Evolutionary conservation across 768 basidiomycete genomes (phyloP), one percentile per base, ranked within the genome.

Genomic region (Arthromyces matolae): DNA sequence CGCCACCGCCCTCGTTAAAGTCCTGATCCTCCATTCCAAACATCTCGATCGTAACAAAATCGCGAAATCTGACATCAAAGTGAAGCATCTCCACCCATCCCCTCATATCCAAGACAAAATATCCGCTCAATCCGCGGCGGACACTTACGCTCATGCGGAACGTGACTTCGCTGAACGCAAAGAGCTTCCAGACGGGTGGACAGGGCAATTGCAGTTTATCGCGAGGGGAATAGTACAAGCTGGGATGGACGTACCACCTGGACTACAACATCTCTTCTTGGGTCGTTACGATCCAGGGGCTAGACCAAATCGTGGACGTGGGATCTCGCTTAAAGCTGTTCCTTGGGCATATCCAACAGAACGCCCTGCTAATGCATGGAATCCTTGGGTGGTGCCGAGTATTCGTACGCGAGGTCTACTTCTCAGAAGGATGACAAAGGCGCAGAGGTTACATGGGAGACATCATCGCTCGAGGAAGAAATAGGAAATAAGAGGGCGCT

Each of bases 1-100:
- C 60, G 87, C 82, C 66, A 86, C 85, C 45, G 80, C 80, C 2
- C 69, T 79, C 8, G 64, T 88, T 10, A 62, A 67, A 8, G 64
- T 83, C 37, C 71, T 76, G 29, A 58, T 34, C 13, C 12, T 41
- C 5, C 23, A 25, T 20, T 39, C 34, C 24, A 24, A 45, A 5
- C 8, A 33, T 13, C 4, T 28, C 22, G 24, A 50, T 9, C 49
- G 36, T 8, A 4, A 29, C 29, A 9, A 8, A n/a, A 14, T 50
- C 8, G 41, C 42, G 5, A 23, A 12, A 7, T 19, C 42, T 6
- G 49, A 44, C 13, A 20, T 50, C 42, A 13, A 9, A 9, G 23
- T 42, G 18, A 14, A 27, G 8, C 40, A 42, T 22, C 35, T 13
- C 8, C 13, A 14, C 10, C 48, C 28, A 23, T 23, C 16, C 19